A percentile compares a stretch with the other conserved stretches of the same genome.
Evolutionary conservation across 1,284 basidiomycete species (phyloP).

Genomic region (Schizopora paradoxa): DNA sequence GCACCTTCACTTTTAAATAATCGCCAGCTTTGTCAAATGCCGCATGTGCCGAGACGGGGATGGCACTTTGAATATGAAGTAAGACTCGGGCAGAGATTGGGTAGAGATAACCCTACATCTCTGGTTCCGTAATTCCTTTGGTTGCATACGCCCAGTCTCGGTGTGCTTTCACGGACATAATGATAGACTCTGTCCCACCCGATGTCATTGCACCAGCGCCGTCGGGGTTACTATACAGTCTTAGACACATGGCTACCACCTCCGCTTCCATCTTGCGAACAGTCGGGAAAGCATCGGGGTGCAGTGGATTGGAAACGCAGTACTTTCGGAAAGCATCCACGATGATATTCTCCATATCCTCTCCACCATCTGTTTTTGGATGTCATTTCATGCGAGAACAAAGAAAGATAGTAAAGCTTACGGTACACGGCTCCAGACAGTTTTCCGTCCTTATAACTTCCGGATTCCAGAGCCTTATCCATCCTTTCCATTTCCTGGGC

Average conservation of each 20-base stretch:
- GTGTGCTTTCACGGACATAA: constrained; percentile 92
- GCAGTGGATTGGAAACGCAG: constrained; percentile 84
- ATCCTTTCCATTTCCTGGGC: constrained; percentile 73
- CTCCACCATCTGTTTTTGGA: constrained; percentile 65
- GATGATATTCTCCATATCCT: constrained; percentile 71
- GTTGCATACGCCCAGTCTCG: constrained; percentile 86
- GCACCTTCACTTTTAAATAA: constrained; percentile 92
- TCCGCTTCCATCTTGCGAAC: constrained; percentile 98
- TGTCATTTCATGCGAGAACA: constrained; percentile 2
- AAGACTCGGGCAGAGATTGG: constrained; percentile 7
- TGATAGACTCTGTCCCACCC: constrained; percentile 94
- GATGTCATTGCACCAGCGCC: constrained; percentile 91
- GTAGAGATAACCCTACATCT: constrained; percentile 60
- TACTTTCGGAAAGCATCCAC: constrained; percentile 68
- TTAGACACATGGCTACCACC: constrained; percentile 90
- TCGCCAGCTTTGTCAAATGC: constrained; percentile 92
- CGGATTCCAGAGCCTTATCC: constrained; percentile 58
- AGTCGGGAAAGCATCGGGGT: constrained; percentile 94
- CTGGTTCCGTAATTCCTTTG: constrained; percentile 88
- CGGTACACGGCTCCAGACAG: constrained; percentile 88
- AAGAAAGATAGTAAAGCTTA: constrained; percentile 35
- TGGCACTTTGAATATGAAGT: constrained; percentile 48
- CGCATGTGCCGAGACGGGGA: constrained; percentile 85
- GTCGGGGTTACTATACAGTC: constrained; percentile 79
- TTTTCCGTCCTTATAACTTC: constrained; percentile 71